Evolutionary conservation across 169 alveolate genomes (phyloP).

Genomic region (Cryptosporidium viatorum): DNA sequence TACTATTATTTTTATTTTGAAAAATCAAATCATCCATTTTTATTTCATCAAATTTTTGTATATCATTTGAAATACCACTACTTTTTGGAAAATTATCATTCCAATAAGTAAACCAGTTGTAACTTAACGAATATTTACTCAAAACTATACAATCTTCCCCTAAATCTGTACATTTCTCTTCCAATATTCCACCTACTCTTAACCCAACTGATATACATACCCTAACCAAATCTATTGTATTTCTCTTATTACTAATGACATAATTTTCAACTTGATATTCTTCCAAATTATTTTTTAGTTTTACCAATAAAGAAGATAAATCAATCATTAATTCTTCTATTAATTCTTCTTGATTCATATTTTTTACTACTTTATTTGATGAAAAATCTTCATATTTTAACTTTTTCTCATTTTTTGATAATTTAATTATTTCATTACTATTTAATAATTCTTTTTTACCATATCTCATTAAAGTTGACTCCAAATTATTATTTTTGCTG

Average conservation of each 20-base stretch:
- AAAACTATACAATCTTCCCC: slow-evolving; percentile 19
- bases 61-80: slow-evolving; percentile 1
- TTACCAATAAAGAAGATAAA: slow-evolving; percentile 43
- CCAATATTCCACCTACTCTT: slow-evolving; percentile 30
- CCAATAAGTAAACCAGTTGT: slow-evolving; percentile 68
- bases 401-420: neutral
- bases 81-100: slow-evolving; percentile 35
- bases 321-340: slow-evolving; percentile 66
- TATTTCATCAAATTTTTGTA: slow-evolving; percentile 11
- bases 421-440: neutral
- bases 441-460: neutral
- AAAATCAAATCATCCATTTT: neutral
- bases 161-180: slow-evolving; percentile 16
- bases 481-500: neutral
- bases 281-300: slow-evolving; percentile 31
- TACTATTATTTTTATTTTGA: neutral
- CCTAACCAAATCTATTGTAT: slow-evolving; percentile 15
- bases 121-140: slow-evolving; percentile 23
- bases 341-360: slow-evolving; percentile 8
- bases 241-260: neutral
- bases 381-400: neutral
- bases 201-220: slow-evolving; percentile 71
- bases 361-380: neutral
- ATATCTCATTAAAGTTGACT: neutral
- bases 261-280: neutral